Conservation (phyloP, 2,329 filamentous ascomycete genomes). For the Alternaria consortialis region DNA sequence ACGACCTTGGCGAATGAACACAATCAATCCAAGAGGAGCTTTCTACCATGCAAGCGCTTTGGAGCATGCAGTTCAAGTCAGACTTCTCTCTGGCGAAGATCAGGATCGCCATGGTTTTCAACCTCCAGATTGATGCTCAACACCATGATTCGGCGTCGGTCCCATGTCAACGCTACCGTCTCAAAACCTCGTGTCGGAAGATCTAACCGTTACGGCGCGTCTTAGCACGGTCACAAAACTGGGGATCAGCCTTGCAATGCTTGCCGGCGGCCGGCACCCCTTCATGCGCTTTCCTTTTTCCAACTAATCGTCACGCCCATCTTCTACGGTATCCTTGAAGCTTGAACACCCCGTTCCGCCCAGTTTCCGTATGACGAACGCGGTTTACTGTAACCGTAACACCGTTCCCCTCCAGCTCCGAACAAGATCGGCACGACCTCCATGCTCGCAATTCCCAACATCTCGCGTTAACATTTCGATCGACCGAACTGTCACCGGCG, state of each 20-base stretch:
- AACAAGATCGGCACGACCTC: slow-evolving; percentile 13
- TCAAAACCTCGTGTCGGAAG: slow-evolving; percentile 8
- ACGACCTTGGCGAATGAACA: slow-evolving; percentile 3
- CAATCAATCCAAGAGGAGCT: background rate
- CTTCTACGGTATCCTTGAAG: slow-evolving; percentile 8
- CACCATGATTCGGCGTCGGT: background rate
- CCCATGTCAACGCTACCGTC: slow-evolving; percentile 8
- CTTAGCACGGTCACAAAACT: slow-evolving; percentile 10
- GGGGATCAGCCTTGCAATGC: slow-evolving; percentile 9
- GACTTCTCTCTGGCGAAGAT: background rate
- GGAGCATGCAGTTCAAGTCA: background rate
- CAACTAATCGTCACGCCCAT: background rate
- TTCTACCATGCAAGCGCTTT: background rate
- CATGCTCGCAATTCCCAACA: slow-evolving; percentile 9
- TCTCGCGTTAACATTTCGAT: slow-evolving; percentile 7
- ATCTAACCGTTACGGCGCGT: slow-evolving; percentile 11
- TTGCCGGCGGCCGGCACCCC: slow-evolving; percentile 4
- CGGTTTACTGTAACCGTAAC: background rate
- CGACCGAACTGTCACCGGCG: slow-evolving; percentile 6
- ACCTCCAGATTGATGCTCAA: background rate
- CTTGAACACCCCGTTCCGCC: background rate
- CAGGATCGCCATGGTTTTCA: background rate
- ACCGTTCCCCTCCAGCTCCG: background rate
- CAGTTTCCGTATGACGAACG: slow-evolving; percentile 2
- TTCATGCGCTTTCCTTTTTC: slow-evolving; percentile 13